These are phyloP conservation scores for Pseudopyricularia javanii DNA, from an alignment of 2,329 filamentous ascomycete genomes.

Conservation along the genomic window DNA sequence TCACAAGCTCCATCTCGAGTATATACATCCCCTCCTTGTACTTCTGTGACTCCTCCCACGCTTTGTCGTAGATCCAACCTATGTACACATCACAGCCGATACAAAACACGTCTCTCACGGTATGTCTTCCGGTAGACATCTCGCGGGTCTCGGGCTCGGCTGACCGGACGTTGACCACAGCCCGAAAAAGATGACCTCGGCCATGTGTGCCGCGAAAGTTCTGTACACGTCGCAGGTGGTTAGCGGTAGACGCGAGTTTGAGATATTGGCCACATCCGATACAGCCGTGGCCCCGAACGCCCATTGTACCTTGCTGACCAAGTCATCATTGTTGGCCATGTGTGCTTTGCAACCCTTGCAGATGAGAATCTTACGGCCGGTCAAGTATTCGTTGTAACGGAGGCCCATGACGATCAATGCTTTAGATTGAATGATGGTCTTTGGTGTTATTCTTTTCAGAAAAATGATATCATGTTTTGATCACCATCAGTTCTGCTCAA, in stretches of 20 bases:
- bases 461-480: too few relatives aligned
- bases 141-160: background rate
- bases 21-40: background rate
- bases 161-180: background rate
- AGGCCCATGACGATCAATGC: background rate
- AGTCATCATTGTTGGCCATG: background rate
- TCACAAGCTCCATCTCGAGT: background rate
- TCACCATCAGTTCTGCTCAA: too few relatives aligned
- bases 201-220: background rate
- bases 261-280: background rate
- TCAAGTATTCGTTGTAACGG: background rate
- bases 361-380: background rate
- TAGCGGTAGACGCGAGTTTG: background rate
- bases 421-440: too few relatives aligned
- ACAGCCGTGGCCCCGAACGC: too few relatives aligned
- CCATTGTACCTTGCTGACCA: background rate
- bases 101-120: background rate
- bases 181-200: background rate
- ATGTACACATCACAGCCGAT: background rate
- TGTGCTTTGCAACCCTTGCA: background rate
- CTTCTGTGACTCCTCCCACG: background rate
- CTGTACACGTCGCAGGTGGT: too few relatives aligned
- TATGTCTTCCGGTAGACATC: background rate
- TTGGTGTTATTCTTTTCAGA: too few relatives aligned
- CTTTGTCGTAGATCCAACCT: background rate